phyloP scores from a whole-genome alignment of 1,284 basidiomycete genomes.

The Ustilago bromivora region DNA sequence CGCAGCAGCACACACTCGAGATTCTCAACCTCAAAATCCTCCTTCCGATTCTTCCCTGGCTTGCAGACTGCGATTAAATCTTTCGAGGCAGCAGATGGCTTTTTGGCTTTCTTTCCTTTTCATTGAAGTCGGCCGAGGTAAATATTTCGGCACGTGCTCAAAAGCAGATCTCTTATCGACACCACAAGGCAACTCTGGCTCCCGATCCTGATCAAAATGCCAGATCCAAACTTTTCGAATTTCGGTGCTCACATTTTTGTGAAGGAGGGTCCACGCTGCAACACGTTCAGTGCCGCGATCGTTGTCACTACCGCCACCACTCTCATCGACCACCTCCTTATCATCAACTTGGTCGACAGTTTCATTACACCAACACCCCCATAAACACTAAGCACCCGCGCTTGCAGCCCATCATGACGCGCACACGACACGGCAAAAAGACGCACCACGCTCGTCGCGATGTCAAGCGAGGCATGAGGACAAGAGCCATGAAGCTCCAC shows the following conservation, averaged over 20 bases:
- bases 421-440: slow-evolving; percentile 64
- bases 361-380: background rate
- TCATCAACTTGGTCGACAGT: background rate
- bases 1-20: background rate
- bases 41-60: slow-evolving; percentile 1
- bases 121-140: background rate
- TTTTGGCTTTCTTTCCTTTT: background rate
- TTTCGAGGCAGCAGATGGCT: slow-evolving; percentile 13
- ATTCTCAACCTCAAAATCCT: background rate
- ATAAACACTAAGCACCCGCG: background rate
- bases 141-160: background rate
- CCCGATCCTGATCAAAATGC: slow-evolving; percentile 1
- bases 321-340: background rate
- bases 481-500: slow-evolving; percentile 67
- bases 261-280: background rate
- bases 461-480: slow-evolving; percentile 66
- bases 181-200: background rate
- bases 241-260: background rate
- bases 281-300: background rate
- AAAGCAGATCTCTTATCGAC: background rate
- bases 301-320: slow-evolving; percentile 2
- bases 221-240: slow-evolving; percentile 7
- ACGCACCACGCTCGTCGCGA: slow-evolving; percentile 68
- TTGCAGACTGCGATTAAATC: background rate
- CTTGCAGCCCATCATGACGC: slow-evolving; percentile 50